Base-by-base conservation (phyloP, 257 asterid genomes). In the Penstemon newberryi region DNA sequence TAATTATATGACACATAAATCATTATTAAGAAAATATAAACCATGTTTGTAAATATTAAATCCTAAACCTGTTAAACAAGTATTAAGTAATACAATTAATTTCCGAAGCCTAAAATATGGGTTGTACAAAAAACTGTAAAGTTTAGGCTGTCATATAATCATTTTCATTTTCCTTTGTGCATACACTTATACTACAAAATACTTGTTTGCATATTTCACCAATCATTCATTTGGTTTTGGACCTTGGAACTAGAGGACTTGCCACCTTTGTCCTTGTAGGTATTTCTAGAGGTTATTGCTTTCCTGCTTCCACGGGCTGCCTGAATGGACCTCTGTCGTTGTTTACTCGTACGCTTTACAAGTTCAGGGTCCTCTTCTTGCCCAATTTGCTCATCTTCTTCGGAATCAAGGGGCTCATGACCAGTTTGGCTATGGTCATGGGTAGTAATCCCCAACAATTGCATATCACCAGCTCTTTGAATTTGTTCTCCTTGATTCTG, bases 201-300 rank as follows among this genome's bases (percentile, higher is more conserved):
- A 40, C 3, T 33, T 4, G 19, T 19, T 42, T 33, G 11, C 63
- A 53, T 60, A 60, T 40, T 69, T 76, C 74, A 89, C 94, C 92
- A 87, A 76, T 67, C 69, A 70, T 78, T 56, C 61, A 85, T 41
- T 19, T 83, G 86, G 57, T 71, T 86, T n/a, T 88, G 94, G 71
- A 87, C 60, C 85, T 90, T 93, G 25, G 97, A 86, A 71, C 70
- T 90, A 3, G 98, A 88, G 63, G 98, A 90, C 74, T 71, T 82
- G 15, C 95, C 92, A 18, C 96, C 98, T 76, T 87, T 93, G 83
- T 93, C 97, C 80, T 90, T 90, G 85, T 88, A 93, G 63, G 83
- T 70, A 60, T 88, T 93, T 75, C 98, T 88, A 0, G 94, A 77
- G 47, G 81, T 77, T 61, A 74, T 68, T 52, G 11, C 69, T 82